Evolutionary conservation across 441 rosid genomes (phyloP), one percentile per base, ranked within the genome.

Genomic region (Jatropha multifida): DNA sequence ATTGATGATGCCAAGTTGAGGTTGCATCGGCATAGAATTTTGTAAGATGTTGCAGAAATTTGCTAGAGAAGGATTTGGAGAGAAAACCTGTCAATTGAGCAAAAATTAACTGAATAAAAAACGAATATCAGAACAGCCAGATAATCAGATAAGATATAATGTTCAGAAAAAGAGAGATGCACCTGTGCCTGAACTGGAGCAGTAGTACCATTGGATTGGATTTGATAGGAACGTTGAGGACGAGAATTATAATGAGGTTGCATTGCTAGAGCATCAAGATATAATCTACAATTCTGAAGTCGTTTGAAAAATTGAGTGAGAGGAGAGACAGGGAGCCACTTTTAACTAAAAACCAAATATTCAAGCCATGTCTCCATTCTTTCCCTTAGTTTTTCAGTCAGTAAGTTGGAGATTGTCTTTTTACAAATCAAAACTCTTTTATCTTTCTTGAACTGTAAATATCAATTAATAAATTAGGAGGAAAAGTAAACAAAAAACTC

Each of bases 1-100:
- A 74, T 82, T 86, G 65, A 82, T 72, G 61, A 84, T 65, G 60
- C 91, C 88, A 76, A 77, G 23, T 46, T 87, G 94, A 76, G 91
- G 67, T 42, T 81, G 83, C 77, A 83, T 61, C 27, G 81, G 83
- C 80, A 88, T 72, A 40, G 85, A 78, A 74, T 82, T 86, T 26
- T 71, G 81, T 67, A 69, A 26, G 75, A 81, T 51, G 65, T 55
- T 17, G 58, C 66, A 51, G 12, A 81, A 64, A 72, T 73, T 79
- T 42, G 75, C 69, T 56, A 69, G 41, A n/a, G 74, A 62, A 38
- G 83, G 80, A 68, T 80, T 79, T 13, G 84, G 44, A 0, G 73
- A 63, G 48, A 83, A 75, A 40, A 40, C 83, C 85, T 84, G 70
- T 66, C 14, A 62, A 68, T 52, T 26, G n/a, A 73, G 18, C 23